Base-by-base conservation (phyloP, 805 yeast species). In the Alloascoidea africana region DNA sequence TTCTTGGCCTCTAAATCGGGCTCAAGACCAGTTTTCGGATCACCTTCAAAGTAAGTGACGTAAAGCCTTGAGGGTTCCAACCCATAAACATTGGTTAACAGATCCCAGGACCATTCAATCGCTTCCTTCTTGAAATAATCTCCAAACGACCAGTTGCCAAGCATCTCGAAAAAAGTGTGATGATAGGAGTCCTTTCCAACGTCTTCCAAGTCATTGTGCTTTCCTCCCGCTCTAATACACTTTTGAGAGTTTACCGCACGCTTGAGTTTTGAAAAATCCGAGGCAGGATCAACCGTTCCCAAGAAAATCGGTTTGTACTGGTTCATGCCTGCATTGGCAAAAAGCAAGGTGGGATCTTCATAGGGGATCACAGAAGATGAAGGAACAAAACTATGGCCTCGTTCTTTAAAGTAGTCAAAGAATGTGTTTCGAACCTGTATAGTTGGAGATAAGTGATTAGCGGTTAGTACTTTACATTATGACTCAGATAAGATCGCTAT, bases 121-220 rank as follows among this genome's bases (percentile, higher is more conserved):
- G 97, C 97, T 54, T 86, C 98, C 51, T 80, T 73, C 60, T 91
- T 91, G 75, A 91, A 91, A 58, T 91, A 91, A 62, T 91, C 98
- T 52, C 99, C 99, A 60, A 91, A 91, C 4, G 98, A 91, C 99
- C 99, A 91, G 68, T 91, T 91, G 53, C 99, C 99, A 62, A 91
- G 72, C 99, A 91, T 91, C 65, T 91, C 99, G 50, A 91, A 91
- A 55, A 93, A 93, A 14, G 99, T 91, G 60, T 91, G 99, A 59
- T 91, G 99, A 56, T 91, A 91, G 40, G 94, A 84, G 61, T 91
- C 99, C 53, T 81, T 76, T 45, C 99, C 99, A 36, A 91, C 99
- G 60, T 91, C 99, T 57, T 91, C 99, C 55, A 91, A 73, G 64
- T 91, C 98, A 44, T 63, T 63, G 62, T 91, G 99, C 62, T 91